Conservation (phyloP, 176 grass and related monocot genomes). For the Zizania latifolia region DNA sequence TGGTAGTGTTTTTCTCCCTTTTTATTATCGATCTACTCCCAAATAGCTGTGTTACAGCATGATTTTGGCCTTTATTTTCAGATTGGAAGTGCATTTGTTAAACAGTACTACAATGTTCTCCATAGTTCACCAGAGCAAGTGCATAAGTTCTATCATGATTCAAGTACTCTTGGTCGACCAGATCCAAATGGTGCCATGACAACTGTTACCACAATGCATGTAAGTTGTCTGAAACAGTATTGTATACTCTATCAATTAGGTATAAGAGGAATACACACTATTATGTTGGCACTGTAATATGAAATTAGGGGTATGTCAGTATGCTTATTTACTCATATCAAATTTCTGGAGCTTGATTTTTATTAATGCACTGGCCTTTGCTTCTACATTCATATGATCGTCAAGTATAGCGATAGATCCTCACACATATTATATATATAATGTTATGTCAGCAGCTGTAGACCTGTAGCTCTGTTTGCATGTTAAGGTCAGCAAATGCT, state of each 20-base stretch:
- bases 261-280: not conserved
- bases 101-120: slow-evolving; percentile 75
- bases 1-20: slow-evolving; percentile 18
- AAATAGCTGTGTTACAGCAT: not conserved
- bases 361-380: not conserved
- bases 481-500: not conserved
- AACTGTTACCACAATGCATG: slow-evolving; percentile 49
- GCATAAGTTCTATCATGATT: slow-evolving; percentile 75
- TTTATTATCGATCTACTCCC: not conserved
- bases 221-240: slow-evolving; percentile 32
- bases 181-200: slow-evolving; percentile 64
- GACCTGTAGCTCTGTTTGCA: not conserved
- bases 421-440: no score
- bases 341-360: not conserved
- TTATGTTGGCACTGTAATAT: not conserved
- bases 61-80: slow-evolving; percentile 26
- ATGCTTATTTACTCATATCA: not conserved
- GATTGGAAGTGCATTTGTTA: slow-evolving; percentile 73
- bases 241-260: not conserved
- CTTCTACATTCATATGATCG: not conserved
- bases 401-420: not conserved
- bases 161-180: slow-evolving; percentile 59
- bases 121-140: slow-evolving; percentile 33
- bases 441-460: not conserved
- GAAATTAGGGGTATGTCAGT: not conserved